A percentile compares a stretch with the other conserved stretches of the same genome.
phyloP scores from a whole-genome alignment of 345 rosid genomes.

The Clarkia xantiana region DNA sequence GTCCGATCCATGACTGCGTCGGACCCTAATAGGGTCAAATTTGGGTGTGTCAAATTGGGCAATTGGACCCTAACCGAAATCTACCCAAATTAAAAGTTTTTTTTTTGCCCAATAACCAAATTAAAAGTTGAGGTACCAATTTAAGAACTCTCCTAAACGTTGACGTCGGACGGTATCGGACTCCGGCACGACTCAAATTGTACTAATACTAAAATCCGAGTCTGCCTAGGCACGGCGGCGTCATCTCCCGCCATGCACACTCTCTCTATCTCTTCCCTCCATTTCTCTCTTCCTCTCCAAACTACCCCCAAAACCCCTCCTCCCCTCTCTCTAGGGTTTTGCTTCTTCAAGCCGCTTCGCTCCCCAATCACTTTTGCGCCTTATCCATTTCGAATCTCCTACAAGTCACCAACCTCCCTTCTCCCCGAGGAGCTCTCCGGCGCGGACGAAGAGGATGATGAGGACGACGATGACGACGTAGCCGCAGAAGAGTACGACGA shows the following conservation, averaged over 20 bases:
- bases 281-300: constrained; percentile 5
- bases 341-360: constrained; percentile 18
- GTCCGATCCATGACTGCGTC: too few species aligned
- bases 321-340: constrained; percentile 10
- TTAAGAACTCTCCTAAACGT: too few species aligned
- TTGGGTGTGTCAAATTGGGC: too few species aligned
- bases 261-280: constrained; percentile 29
- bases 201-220: too few species aligned
- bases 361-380: constrained; percentile 2
- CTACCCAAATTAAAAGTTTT: too few species aligned
- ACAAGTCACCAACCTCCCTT: constrained; percentile 29
- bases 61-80: too few species aligned
- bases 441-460: constrained; percentile 34
- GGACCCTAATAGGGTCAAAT: too few species aligned
- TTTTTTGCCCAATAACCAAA: too few species aligned
- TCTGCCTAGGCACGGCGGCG: too few species aligned
- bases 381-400: constrained; percentile 14
- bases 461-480: constrained; percentile 29
- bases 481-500: constrained; percentile 10
- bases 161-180: too few species aligned
- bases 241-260: constrained; percentile 47
- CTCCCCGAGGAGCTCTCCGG: constrained; percentile 48
- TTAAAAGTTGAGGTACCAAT: too few species aligned
- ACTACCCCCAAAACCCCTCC: constrained; percentile 13
- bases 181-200: too few species aligned